phyloP scores from a whole-genome alignment of 2,329 filamentous ascomycete species.

The Clarireedia monteithiana region DNA sequence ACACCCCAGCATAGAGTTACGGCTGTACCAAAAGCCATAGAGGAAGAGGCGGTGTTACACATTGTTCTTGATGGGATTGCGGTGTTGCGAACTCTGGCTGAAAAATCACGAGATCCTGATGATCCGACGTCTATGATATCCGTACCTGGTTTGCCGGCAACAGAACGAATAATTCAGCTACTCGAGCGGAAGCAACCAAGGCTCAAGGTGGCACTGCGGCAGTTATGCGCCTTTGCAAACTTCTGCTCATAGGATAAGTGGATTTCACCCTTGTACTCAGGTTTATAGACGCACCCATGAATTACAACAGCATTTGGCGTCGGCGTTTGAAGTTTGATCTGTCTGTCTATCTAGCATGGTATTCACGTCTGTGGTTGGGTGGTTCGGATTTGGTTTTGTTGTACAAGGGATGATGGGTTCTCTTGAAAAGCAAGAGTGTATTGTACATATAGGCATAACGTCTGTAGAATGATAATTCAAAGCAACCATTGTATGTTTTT shows the following conservation, averaged over 20 bases:
- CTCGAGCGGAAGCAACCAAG: constrained; percentile 56
- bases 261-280: constrained; percentile 24
- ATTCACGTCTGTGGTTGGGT: constrained; percentile 14
- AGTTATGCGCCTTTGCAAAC: constrained; percentile 57
- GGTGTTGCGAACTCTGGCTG: constrained; percentile 58
- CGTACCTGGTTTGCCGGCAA: constrained; percentile 54
- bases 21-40: constrained; percentile 25
- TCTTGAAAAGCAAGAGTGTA: constrained; percentile 14
- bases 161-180: constrained; percentile 59
- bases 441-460: constrained; percentile 23
- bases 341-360: constrained; percentile 19
- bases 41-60: constrained; percentile 29
- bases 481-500: constrained; percentile 11
- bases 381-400: constrained; percentile 13
- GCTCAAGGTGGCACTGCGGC: constrained; percentile 58
- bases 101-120: constrained; percentile 57
- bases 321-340: constrained; percentile 22
- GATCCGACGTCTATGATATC: constrained; percentile 45
- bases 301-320: constrained; percentile 23
- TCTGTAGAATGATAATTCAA: constrained; percentile 12
- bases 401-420: constrained; percentile 20
- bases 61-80: constrained; percentile 63
- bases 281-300: constrained; percentile 28
- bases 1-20: constrained; percentile 33
- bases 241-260: constrained; percentile 34